These are phyloP conservation scores for Chalciporus piperatus DNA, from an alignment of 768 basidiomycete genomes.

Conservation along the genomic window DNA sequence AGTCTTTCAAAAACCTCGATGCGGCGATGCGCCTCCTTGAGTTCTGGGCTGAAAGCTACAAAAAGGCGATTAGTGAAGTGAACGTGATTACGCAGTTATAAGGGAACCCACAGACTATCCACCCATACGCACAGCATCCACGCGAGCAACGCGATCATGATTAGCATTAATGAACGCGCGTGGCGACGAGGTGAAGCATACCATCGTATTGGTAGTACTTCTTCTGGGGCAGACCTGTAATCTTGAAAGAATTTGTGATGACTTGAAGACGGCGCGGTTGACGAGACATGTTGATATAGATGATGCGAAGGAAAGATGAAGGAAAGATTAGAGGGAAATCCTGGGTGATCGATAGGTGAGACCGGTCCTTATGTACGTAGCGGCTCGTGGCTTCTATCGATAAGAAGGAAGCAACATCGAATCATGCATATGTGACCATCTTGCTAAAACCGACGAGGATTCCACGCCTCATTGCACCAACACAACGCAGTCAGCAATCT, in stretches of 20 bases:
- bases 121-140: neutral
- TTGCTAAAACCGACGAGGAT: neutral
- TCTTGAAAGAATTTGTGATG: constrained; percentile 32
- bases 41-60: constrained; percentile 20
- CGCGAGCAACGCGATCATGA: constrained; percentile 4
- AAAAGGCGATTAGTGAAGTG: neutral
- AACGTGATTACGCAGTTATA: neutral
- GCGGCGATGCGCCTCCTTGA: constrained; percentile 16
- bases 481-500: too few relatives aligned
- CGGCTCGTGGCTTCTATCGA: neutral
- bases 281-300: constrained; percentile 21
- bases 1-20: constrained; percentile 34
- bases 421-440: neutral
- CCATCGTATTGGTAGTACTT: constrained; percentile 33
- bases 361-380: neutral
- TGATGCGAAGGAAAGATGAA: neutral
- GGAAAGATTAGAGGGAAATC: neutral
- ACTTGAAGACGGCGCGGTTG: constrained; percentile 22
- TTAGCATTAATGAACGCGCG: constrained; percentile 1
- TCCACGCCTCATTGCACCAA: too few relatives aligned
- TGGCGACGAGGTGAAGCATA: constrained; percentile 13
- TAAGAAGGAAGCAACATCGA: constrained; percentile 16
- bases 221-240: constrained; percentile 25
- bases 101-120: constrained; percentile 27
- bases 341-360: neutral